Conservation (phyloP, 495 filamentous ascomycete genomes). For the Neurospora sp. region DNA sequence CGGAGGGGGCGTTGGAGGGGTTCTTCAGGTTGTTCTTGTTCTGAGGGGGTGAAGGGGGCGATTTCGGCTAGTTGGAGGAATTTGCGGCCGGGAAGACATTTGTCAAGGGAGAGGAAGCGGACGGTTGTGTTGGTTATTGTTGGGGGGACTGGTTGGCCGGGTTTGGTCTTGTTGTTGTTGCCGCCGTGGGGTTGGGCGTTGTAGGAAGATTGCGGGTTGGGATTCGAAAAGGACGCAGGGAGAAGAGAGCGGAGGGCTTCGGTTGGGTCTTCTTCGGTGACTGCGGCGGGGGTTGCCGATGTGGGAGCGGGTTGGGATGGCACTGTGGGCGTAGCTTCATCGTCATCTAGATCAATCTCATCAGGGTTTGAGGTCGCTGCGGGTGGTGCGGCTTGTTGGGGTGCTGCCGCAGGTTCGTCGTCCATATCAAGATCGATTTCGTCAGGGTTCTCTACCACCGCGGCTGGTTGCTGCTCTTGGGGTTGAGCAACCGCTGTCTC, state of each 20-base stretch:
- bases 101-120: conserved; percentile 82
- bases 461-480: background rate
- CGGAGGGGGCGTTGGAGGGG: conserved; percentile 16
- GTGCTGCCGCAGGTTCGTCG: background rate
- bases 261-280: conserved; percentile 27
- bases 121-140: conserved; percentile 66
- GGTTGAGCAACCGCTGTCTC: background rate
- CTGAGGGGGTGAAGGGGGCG: conserved; percentile 22
- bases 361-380: background rate
- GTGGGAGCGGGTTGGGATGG: background rate
- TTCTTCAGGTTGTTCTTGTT: background rate
- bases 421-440: conserved; percentile 11
- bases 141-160: conserved; percentile 36
- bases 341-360: background rate
- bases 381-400: background rate
- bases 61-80: conserved; percentile 72
- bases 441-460: conserved; percentile 1
- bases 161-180: conserved; percentile 14
- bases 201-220: conserved; percentile 5
- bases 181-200: conserved; percentile 5
- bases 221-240: conserved; percentile 53
- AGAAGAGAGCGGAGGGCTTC: conserved; percentile 55
- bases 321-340: no score
- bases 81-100: conserved; percentile 65
- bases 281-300: background rate